Conservation (phyloP, 768 basidiomycete species). For the Boletellus ananas region DNA sequence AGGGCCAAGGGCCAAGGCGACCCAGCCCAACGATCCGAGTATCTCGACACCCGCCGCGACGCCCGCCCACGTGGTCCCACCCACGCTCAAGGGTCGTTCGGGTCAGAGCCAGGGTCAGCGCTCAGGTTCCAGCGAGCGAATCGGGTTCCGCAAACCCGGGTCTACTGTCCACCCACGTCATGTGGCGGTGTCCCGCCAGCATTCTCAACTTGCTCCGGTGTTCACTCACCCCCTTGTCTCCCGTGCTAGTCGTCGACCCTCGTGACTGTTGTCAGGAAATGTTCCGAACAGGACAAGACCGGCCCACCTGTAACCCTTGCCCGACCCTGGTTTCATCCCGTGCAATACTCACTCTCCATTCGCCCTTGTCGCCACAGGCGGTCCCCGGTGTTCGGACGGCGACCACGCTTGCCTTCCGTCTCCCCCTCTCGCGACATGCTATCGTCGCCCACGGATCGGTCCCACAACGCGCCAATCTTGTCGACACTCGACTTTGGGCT, state of each 20-base stretch:
- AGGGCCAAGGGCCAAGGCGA: slow-evolving; percentile 15
- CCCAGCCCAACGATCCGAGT: slow-evolving; percentile 9
- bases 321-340: slow-evolving; percentile 17
- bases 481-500: slow-evolving; percentile 12
- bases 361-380: slow-evolving; percentile 7
- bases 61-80: slow-evolving; percentile 23
- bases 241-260: too few relatives aligned
- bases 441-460: slow-evolving; percentile 9
- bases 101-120: slow-evolving; percentile 5
- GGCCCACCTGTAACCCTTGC: too few relatives aligned
- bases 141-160: slow-evolving; percentile 14
- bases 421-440: slow-evolving; percentile 2
- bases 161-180: background rate
- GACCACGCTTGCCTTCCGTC: background rate
- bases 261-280: too few relatives aligned
- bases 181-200: slow-evolving; percentile 10
- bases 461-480: slow-evolving; percentile 26
- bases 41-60: slow-evolving; percentile 17
- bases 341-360: background rate
- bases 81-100: slow-evolving; percentile 13
- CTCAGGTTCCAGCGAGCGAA: slow-evolving; percentile 12
- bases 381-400: background rate
- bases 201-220: background rate
- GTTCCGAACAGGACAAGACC: too few relatives aligned
- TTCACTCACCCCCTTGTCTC: too few relatives aligned